Base-by-base conservation (phyloP, 192 early-diverging fungal species). In the Linnemannia zychae region DNA sequence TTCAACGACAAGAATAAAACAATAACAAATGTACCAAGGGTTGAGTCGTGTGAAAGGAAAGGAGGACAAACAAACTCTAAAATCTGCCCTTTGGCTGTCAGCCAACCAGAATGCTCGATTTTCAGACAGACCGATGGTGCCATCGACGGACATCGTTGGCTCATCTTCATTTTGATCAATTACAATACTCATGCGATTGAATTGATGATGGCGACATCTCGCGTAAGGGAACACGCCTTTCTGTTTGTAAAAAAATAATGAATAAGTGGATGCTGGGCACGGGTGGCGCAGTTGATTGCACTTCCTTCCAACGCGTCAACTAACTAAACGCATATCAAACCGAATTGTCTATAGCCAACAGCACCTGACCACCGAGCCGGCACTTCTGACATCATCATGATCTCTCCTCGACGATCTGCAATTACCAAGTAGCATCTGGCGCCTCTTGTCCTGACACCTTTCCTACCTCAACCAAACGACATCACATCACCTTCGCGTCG, bases 101-200 rank as follows among this genome's bases (percentile, higher is more conserved):
- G 57, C 57, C 57, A 63, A 63, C 57, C 24, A 63, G 57, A n/a
- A 24, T 31, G 57, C 57, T 63, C 15, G 36, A n/a, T 69, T 69
- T 38, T 38, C n/a, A 7, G 36, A 36, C 38, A 0, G 67, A 69
- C 67, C 67, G 67, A 69, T 69, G 67, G 37, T 69, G 67, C 67
- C 67, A 69, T 69, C 38, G 33, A 24, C 67, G 36, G 36, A 33
- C 17, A 38, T 69, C 67, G 57, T 40, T 69, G 67, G 67, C 67
- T 69, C 67, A 69, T 69, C 67, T 63, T 24, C 13, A 28, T 63
- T 63, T 31, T 63, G 57, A 28, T 13, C 57, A n/a, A 13, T 12
- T 63, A 63, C 9, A 63, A 63, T 31, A 63, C 57, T 57, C 11
- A 2, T 63, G 6, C 57, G 31, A 31, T 63, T 63, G 11, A 63